Percentiles rank a stretch among this genome's conserved stretches.
Conservation (phyloP, 257 asterid genomes). For the Fraxinus americana region DNA sequence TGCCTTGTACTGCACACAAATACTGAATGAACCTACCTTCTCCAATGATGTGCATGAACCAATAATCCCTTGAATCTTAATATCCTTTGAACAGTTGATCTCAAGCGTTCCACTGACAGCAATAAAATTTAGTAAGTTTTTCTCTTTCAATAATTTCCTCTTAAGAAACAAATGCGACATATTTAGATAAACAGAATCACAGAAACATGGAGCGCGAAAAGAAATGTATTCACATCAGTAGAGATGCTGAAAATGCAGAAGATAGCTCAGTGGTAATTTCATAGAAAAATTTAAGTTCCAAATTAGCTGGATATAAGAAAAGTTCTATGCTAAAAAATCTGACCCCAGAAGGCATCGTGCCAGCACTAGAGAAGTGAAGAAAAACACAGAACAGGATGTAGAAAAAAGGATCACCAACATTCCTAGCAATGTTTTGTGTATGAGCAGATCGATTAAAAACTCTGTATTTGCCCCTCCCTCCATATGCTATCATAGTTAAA, state of each 20-base stretch:
- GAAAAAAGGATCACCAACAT: neutral
- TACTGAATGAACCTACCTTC: conserved; percentile 60
- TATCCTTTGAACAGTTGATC: conserved; percentile 94
- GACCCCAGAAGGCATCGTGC: neutral
- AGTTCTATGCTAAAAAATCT: neutral
- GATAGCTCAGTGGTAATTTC: neutral
- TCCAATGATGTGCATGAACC: conserved; percentile 97
- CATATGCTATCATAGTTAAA: neutral
- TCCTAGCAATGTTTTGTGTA: neutral
- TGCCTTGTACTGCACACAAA: neutral
- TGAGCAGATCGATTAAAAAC: neutral
- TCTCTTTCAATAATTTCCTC: neutral
- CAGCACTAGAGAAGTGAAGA: neutral
- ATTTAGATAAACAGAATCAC: neutral
- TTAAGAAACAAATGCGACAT: conserved; percentile 6
- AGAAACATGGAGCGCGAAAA: neutral
- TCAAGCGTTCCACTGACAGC: conserved; percentile 80
- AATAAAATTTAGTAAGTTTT: conserved; percentile 1
- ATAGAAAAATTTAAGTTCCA: conserved; percentile 5
- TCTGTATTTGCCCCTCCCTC: neutral
- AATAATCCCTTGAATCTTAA: conserved; percentile 90
- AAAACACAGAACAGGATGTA: neutral
- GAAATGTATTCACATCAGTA: neutral
- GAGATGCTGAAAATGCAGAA: neutral
- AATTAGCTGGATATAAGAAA: conserved; percentile 2